Evolutionary conservation across 371 early-diverging fungal species (phyloP), one percentile per base, ranked within the genome.

Genomic region (Fennellomyces sp.): DNA sequence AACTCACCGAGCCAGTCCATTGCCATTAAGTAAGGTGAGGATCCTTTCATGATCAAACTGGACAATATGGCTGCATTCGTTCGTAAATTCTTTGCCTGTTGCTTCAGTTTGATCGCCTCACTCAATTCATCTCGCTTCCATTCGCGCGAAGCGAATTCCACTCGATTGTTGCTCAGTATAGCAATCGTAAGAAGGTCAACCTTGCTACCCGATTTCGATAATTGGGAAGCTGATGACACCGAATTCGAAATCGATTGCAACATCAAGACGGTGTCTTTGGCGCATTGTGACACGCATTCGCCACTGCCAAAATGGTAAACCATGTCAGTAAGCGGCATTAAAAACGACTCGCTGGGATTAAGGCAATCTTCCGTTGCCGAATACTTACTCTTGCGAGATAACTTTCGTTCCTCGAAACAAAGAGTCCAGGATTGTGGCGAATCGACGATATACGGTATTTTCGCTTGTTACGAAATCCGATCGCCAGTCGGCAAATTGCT

Each of bases 1-100:
- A 6, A 45, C 19, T 23, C 15, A 45, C 45, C 45, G 5, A 17
- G 11, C 45, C 45, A 23, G 17, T 45, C 45, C 6, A 45, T 45
- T 10, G 45, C 45, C 7, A 45, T n/a, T 17, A 23, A 11, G 6
- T 7, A 45, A 45, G 7, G 6, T 45, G 45, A 17, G 23, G 11
- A 45, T 5, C 45, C 23, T 45, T 11, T 10, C 23, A 11, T 45
- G 45, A 23, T 45, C n/a, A 45, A 45, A 17, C 17, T 45, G 7
- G 45, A 45, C 23, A 45, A 23, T 11, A 45, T 45, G 15, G 45
- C 23, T 6, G 45, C 45, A 45, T 45, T 45, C 17, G 45, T 45
- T 23, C 45, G 45, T 45, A 45, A 45, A 23, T 45, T 45, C 17
- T 45, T 45, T 5, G 45, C 45, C n/a, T 45, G 45, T 45, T 45